Evolutionary conservation across 1,284 basidiomycete genomes (phyloP).

Genomic region (Microbotryum saponariae): DNA sequence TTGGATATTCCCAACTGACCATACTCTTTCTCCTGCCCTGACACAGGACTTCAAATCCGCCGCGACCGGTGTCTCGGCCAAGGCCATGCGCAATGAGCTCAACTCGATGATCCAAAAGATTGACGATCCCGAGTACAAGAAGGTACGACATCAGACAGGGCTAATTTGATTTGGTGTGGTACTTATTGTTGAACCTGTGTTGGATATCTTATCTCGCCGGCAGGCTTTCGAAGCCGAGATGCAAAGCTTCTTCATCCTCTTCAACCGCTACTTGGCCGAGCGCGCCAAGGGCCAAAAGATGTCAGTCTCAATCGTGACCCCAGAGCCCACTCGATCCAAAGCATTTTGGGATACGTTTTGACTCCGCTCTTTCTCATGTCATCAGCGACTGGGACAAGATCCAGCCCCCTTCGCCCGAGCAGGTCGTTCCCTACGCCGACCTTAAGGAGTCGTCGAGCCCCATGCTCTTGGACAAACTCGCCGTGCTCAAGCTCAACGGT

Average conservation of each 20-base stretch:
- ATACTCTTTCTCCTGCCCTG: too few relatives aligned
- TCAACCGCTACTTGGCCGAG: constrained; percentile 93
- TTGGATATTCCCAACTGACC: not conserved
- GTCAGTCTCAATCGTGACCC: constrained; percentile 49
- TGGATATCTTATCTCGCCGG: not conserved
- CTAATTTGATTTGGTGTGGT: not conserved
- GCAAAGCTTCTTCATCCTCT: constrained; percentile 98
- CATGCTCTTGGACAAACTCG: constrained; percentile 80
- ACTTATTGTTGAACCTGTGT: not conserved
- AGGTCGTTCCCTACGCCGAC: constrained; percentile 80
- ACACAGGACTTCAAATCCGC: constrained; percentile 57
- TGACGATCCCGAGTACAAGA: constrained; percentile 67
- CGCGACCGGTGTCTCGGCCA: constrained; percentile 92
- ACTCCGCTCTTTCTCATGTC: constrained; percentile 3
- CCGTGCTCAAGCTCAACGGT: constrained; percentile 98
- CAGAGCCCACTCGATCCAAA: not conserved
- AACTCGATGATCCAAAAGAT: constrained; percentile 78
- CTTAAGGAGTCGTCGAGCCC: constrained; percentile 58
- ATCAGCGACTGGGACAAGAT: constrained; percentile 93
- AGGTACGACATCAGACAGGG: constrained; percentile 50
- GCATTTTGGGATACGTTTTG: too few relatives aligned
- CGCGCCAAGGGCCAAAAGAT: constrained; percentile 90
- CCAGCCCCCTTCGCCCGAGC: constrained; percentile 84
- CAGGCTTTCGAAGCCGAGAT: constrained; percentile 93
- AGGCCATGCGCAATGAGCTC: constrained; percentile 98